Percentiles rank a stretch among this genome's conserved stretches.
phyloP scores from a whole-genome alignment of 371 early-diverging fungal genomes.

The Vairimorpha ceranae region DNA sequence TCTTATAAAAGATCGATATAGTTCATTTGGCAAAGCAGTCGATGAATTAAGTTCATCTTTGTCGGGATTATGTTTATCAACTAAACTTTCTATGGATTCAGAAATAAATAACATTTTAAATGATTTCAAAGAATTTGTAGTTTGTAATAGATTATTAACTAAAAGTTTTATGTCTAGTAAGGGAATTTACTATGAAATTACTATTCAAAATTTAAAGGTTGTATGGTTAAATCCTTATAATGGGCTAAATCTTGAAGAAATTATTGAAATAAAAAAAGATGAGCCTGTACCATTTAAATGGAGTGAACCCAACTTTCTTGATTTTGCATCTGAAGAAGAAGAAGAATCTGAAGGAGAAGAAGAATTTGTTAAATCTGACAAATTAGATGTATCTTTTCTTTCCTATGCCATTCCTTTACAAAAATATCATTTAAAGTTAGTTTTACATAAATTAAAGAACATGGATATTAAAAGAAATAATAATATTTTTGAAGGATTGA shows the following conservation, averaged over 20 bases:
- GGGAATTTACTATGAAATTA: slow-evolving; percentile 43
- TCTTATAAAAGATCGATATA: slow-evolving; percentile 42
- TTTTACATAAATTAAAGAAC: slow-evolving; percentile 33
- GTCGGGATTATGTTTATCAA: slow-evolving; percentile 22
- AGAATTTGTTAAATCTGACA: slow-evolving; percentile 21
- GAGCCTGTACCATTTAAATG: slow-evolving; percentile 11
- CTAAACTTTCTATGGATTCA: slow-evolving; percentile 21
- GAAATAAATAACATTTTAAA: slow-evolving; percentile 12
- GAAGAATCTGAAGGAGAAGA: not conserved
- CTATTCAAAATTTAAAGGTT: slow-evolving; percentile 37
- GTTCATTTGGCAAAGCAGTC: slow-evolving; percentile 41
- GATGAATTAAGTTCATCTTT: slow-evolving; percentile 41
- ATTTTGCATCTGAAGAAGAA: slow-evolving; percentile 20
- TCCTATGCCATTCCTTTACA: slow-evolving; percentile 42
- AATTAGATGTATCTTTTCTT: slow-evolving; percentile 45
- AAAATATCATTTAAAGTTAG: slow-evolving; percentile 29
- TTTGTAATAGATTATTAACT: slow-evolving; percentile 23
- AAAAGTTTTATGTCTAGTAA: slow-evolving; percentile 40
- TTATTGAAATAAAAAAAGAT: slow-evolving; percentile 38
- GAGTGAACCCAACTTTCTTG: slow-evolving; percentile 14
- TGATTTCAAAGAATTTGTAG: slow-evolving; percentile 44
- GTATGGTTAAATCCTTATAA: slow-evolving; percentile 47
- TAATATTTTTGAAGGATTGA: slow-evolving; percentile 20
- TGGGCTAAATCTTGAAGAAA: slow-evolving; percentile 15
- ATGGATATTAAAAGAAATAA: not conserved